Evolutionary conservation across 495 filamentous ascomycete species (phyloP), one percentile per base, ranked within the genome.

Genomic region (Oleoguttula mirabilis): DNA sequence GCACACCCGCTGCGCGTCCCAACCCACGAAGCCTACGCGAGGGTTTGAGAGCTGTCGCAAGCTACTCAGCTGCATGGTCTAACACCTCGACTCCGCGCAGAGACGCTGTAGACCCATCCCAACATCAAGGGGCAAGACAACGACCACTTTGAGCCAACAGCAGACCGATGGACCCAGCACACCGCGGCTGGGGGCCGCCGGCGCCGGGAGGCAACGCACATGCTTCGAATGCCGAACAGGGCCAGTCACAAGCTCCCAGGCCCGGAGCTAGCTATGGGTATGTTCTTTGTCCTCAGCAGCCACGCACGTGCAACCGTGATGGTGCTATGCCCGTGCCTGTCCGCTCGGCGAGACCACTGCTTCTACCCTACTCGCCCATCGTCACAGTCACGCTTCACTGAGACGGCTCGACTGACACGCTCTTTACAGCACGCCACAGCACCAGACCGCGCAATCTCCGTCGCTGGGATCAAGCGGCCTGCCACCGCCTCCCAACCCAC

Each of bases 141-240:
- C n/a, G n/a, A n/a, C n/a, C n/a, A n/a, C n/a, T n/a, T n/a, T n/a
- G n/a, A n/a, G n/a, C n/a, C n/a, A n/a, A n/a, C n/a, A n/a, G n/a
- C n/a, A n/a, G n/a, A n/a, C n/a, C n/a, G n/a, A n/a, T n/a, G n/a
- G n/a, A n/a, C n/a, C n/a, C n/a, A n/a, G n/a, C n/a, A n/a, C 47
- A 50, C 21, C 45, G 50, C 24, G 46, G 46, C 7, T 53, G 50
- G 50, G 35, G 41, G 21, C 36, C 41, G n/a, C 15, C 23, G 30
- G 27, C 45, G 39, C 35, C 50, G 16, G 36, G 45, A 32, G 35
- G 49, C 21, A 47, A 36, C 43, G 33, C 42, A 36, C 48, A 51
- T 43, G 36, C 22, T 24, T 16, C 36, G 10, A 45, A 46, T 23
- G 21, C 12, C 14, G 39, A 49, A 31, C 28, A 40, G 22, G 27